Conservation (phyloP, 2,329 filamentous ascomycete species). For the Microcera coccophila region DNA sequence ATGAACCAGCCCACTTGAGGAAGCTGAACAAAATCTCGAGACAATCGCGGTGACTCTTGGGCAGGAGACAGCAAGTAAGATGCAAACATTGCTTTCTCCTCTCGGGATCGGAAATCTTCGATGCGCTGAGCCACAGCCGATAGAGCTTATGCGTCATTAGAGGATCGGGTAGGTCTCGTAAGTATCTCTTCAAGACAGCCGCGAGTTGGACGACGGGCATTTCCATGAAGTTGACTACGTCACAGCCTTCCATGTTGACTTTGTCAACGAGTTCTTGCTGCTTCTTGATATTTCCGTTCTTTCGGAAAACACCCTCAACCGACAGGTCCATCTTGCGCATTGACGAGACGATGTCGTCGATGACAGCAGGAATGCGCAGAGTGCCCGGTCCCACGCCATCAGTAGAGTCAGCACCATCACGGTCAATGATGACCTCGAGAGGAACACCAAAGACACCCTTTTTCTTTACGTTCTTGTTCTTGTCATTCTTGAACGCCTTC, state of each 20-base stretch:
- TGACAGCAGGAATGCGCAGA: conserved; percentile 82
- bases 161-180: conserved; percentile 90
- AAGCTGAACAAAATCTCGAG: conserved; percentile 95
- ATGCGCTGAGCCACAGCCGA: conserved; percentile 81
- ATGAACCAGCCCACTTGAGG: conserved; percentile 95
- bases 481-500: conserved; percentile 89
- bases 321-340: conserved; percentile 99
- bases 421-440: conserved; percentile 83
- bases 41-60: conserved; percentile 87
- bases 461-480: conserved; percentile 73
- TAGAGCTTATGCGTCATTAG: conserved; percentile 94
- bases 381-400: conserved; percentile 92
- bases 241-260: conserved; percentile 82
- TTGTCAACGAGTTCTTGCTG: conserved; percentile 79
- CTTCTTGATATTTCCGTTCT: conserved; percentile 97
- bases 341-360: conserved; percentile 90
- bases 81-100: conserved; percentile 83
- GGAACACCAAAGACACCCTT: conserved; percentile 92
- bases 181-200: conserved; percentile 89
- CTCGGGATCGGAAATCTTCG: conserved; percentile 79
- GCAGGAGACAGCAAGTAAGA: conserved; percentile 84
- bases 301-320: conserved; percentile 96
- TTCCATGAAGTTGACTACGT: conserved; percentile 78
- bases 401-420: conserved; percentile 94
- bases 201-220: conserved; percentile 93